A percentile compares a stretch with the other conserved stretches of the same genome.
phyloP scores from a whole-genome alignment of 176 grass and related monocot genomes.

The Dendrocalamus sinicus region DNA sequence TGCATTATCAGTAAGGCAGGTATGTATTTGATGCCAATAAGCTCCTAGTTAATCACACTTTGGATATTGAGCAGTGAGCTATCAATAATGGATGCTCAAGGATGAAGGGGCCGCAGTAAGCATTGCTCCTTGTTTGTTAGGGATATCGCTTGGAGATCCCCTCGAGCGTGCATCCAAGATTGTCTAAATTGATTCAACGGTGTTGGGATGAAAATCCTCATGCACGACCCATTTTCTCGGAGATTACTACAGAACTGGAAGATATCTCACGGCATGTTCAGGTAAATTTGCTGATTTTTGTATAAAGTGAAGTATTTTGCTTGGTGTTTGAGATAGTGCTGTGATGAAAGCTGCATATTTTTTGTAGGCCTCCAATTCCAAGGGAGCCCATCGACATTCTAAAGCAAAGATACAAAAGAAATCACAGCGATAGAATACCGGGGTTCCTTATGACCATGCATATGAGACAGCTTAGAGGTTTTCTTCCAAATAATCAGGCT shows the following conservation, averaged over 20 bases:
- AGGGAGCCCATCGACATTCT: conserved; percentile 30
- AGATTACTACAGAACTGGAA: conserved; percentile 74
- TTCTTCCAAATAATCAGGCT: not conserved
- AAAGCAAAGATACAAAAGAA: conserved; percentile 65
- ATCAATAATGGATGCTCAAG: not conserved
- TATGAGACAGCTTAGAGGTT: conserved; percentile 29
- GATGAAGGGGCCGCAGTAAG: conserved; percentile 12
- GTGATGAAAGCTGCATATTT: conserved; percentile 1
- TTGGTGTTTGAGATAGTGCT: not conserved
- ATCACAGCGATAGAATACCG: conserved; percentile 39
- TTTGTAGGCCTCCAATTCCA: conserved; percentile 56
- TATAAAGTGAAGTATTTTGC: not conserved
- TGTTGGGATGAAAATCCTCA: conserved; percentile 77
- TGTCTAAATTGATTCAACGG: conserved; percentile 62
- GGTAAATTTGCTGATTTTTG: conserved; percentile 44
- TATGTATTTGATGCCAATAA: conserved; percentile 35
- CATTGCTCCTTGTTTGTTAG: conserved; percentile 52
- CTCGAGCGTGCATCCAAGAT: conserved; percentile 48
- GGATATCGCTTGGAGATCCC: conserved; percentile 79
- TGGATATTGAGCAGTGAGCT: conserved; percentile 1
- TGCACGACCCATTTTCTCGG: conserved; percentile 64
- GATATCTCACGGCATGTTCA: conserved; percentile 56
- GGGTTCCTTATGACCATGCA: not conserved
- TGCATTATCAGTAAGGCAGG: conserved; percentile 91
- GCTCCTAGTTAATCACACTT: not conserved